Conservation (phyloP, 495 filamentous ascomycete genomes). For the Penicillium mononematosum region DNA sequence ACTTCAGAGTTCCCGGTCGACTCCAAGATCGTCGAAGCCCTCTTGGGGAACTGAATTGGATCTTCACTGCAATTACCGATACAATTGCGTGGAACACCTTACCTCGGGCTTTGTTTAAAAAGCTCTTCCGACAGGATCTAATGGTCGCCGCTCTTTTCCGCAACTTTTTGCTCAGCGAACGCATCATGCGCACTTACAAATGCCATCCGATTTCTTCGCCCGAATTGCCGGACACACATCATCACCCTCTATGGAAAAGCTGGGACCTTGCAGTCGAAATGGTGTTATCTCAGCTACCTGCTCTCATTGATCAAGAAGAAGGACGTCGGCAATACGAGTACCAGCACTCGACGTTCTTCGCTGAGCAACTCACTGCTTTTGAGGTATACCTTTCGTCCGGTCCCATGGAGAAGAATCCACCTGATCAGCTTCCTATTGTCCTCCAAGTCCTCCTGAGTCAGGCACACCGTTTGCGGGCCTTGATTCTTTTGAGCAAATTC, state of each 20-base stretch:
- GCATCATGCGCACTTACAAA: constrained; percentile 92
- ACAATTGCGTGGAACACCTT: constrained; percentile 98
- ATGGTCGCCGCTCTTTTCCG: constrained; percentile 98
- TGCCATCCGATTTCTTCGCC: constrained; percentile 91
- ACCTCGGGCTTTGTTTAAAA: constrained; percentile 85
- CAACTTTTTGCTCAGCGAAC: constrained; percentile 91
- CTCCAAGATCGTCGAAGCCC: constrained; percentile 93
- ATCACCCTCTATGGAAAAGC: constrained; percentile 93
- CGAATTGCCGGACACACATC: constrained; percentile 82
- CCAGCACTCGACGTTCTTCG: constrained; percentile 92
- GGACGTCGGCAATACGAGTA: constrained; percentile 82
- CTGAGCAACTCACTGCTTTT: constrained; percentile 95
- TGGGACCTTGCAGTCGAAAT: constrained; percentile 98
- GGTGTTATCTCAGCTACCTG: constrained; percentile 85
- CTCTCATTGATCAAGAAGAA: constrained; percentile 71
- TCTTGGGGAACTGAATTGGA: constrained; percentile 97
- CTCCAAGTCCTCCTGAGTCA: constrained; percentile 95
- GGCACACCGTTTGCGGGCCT: constrained; percentile 85
- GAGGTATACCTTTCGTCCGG: constrained; percentile 94
- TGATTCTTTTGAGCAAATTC: constrained; percentile 92
- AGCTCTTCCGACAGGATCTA: constrained; percentile 95
- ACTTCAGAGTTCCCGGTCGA: constrained; percentile 75
- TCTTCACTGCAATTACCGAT: constrained; percentile 98
- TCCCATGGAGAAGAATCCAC: constrained; percentile 77
- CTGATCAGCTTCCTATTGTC: constrained; percentile 93